phyloP scores from a whole-genome alignment of 805 yeast species.

The Kurtzmaniella fragi region DNA sequence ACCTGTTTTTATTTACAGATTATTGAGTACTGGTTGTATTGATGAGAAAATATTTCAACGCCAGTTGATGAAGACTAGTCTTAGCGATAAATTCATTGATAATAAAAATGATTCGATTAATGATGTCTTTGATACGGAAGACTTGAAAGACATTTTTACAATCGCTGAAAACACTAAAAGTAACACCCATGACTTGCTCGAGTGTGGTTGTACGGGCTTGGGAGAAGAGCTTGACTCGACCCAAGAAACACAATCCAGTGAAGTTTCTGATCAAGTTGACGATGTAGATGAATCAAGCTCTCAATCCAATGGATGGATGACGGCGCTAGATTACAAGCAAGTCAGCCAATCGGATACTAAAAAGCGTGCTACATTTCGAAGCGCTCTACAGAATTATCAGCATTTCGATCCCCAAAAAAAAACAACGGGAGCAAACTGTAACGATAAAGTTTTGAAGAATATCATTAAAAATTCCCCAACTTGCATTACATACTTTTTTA shows the following conservation, averaged over 20 bases:
- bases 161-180: constrained; percentile 45
- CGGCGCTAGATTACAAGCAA: constrained; percentile 48
- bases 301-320: constrained; percentile 40
- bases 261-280: neutral
- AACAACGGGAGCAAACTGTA: constrained; percentile 11
- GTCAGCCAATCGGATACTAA: constrained; percentile 18
- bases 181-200: constrained; percentile 75
- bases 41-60: constrained; percentile 94
- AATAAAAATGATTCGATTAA: constrained; percentile 40
- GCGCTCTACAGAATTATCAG: constrained; percentile 55
- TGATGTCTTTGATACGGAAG: constrained; percentile 64
- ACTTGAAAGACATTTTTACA: constrained; percentile 71
- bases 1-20: constrained; percentile 76
- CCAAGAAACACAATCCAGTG: constrained; percentile 1
- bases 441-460: constrained; percentile 28
- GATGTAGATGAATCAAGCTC: neutral
- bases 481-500: constrained; percentile 36
- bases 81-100: constrained; percentile 66
- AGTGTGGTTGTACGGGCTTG: constrained; percentile 55
- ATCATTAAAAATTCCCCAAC: constrained; percentile 14
- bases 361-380: constrained; percentile 43
- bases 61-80: constrained; percentile 75
- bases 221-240: constrained; percentile 30
- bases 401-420: constrained; percentile 51
- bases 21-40: constrained; percentile 82